Percentiles rank a stretch among this genome's conserved stretches.
phyloP scores from a whole-genome alignment of 306 rosid genomes.

The Castanea crenata region DNA sequence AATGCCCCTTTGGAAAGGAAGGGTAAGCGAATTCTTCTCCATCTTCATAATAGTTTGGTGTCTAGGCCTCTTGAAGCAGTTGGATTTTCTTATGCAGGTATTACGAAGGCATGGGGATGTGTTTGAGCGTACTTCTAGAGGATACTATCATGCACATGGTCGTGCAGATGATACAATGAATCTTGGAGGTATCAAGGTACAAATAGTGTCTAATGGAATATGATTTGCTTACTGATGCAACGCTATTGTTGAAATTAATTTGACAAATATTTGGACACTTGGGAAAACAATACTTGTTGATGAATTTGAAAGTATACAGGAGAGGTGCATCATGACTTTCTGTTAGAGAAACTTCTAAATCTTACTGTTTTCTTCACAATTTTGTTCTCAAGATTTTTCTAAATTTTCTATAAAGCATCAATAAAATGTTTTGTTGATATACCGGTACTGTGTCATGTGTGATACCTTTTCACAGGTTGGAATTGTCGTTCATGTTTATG shows the following conservation, averaged over 20 bases:
- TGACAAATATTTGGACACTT: neutral
- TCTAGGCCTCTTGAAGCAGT: slow-evolving; percentile 7
- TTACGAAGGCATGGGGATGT: slow-evolving; percentile 93
- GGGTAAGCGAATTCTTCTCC: slow-evolving; percentile 46
- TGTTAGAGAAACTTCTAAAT: neutral
- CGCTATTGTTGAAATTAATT: neutral
- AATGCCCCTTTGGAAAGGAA: slow-evolving; percentile 82
- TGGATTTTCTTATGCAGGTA: slow-evolving; percentile 46
- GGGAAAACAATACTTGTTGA: neutral
- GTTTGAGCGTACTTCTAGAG: slow-evolving; percentile 73
- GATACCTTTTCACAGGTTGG: neutral
- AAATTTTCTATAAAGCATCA: neutral
- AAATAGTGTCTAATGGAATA: neutral
- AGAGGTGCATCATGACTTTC: neutral
- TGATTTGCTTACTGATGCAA: neutral
- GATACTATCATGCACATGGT: slow-evolving; percentile 93
- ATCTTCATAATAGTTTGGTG: neutral
- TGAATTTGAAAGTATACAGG: neutral
- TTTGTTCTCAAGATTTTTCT: neutral
- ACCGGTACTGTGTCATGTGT: neutral
- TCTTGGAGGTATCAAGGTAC: slow-evolving; percentile 97
- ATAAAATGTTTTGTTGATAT: neutral
- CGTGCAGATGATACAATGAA: slow-evolving; percentile 99
- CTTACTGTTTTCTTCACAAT: neutral
- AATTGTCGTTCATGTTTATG: neutral